Base-by-base conservation (phyloP, 2,329 filamentous ascomycete genomes). In the Penicillium concentricum region DNA sequence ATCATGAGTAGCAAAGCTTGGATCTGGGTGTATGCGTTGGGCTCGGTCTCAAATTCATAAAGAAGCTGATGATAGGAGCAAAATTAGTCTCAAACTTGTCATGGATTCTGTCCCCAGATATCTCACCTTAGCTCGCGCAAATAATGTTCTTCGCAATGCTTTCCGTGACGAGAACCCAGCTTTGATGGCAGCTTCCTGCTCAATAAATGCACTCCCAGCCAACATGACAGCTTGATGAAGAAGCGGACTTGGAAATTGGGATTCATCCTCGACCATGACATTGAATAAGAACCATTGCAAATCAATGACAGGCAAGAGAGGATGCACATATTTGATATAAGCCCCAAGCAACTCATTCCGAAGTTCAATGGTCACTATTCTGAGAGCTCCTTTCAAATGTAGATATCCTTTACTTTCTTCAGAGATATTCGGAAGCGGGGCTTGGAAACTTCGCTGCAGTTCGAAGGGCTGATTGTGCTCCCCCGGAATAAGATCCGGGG, bases 291-390 rank as follows among this genome's bases (percentile, higher is more conserved):
- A 58, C n/a, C 30, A 39, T 20, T 47, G 39, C 5, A 60, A 15
- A 34, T 59, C 56, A 18, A 60, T 42, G 22, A 59, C 41, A 7
- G 58, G 56, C 13, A 59, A 28, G 2, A 58, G 38, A 22, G 58
- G 58, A 42, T 60, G 58, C 6, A 60, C 56, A 52, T 56, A 60
- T 52, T 49, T 51, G 24, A 60, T 56, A n/a, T 60, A 60, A 2
- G 51, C 51, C 10, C 35, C 54, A 7, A 56, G 41, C 26, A 56
- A 38, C 26, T 56, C 13, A 30, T 56, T 52, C n/a, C 54, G 54
- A 22, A 56, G 48, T 2, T 56, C 41, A 4, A 46, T 18, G 1
- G 48, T 42, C n/a, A 56, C 54, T 26, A 56, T 52, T 7, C 34
- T 35, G 7, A 56, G 41, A 37, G 54, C 48, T 20, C 54, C 54